Conservation (phyloP, 2,329 filamentous ascomycete species). For the Aspergillus unguis region DNA sequence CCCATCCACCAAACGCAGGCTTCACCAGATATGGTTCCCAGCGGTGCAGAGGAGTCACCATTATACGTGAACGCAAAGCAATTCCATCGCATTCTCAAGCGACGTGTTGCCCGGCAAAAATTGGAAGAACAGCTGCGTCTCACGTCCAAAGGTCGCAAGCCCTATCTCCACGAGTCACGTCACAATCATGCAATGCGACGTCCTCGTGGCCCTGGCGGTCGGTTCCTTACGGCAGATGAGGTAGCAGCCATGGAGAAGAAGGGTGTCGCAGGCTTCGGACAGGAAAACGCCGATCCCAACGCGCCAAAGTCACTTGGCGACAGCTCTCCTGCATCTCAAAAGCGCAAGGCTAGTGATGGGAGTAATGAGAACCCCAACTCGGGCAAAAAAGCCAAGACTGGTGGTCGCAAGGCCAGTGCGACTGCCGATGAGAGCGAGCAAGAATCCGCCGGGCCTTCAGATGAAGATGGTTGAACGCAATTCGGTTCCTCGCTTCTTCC, state of each 20-base stretch:
- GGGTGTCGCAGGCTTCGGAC: constrained; percentile 32
- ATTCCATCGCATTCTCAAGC: constrained; percentile 94
- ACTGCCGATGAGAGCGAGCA: constrained; percentile 54
- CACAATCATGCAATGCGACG: constrained; percentile 98
- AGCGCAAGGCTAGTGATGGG: constrained; percentile 51
- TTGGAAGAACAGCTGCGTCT: constrained; percentile 88
- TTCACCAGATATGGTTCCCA: constrained; percentile 74
- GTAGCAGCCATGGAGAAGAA: constrained; percentile 81
- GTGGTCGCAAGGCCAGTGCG: constrained; percentile 39
- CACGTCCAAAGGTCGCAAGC: constrained; percentile 92
- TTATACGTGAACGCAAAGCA: constrained; percentile 98
- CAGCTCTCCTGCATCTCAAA: constrained; percentile 40
- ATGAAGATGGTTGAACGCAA: constrained; percentile 46
- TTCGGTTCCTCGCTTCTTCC: constrained; percentile 22
- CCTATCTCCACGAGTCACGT: constrained; percentile 93
- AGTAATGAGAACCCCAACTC: constrained; percentile 43
- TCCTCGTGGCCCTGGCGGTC: constrained; percentile 86
- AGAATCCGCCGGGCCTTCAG: constrained; percentile 46
- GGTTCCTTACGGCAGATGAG: constrained; percentile 95
- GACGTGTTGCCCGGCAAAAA: constrained; percentile 86
- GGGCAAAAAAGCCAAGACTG: constrained; percentile 51
- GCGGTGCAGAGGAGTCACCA: constrained; percentile 80
- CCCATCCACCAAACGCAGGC: constrained; percentile 65
- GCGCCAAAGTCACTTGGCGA: constrained; percentile 31
- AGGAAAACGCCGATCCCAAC: constrained; percentile 31